A percentile compares a stretch with the other conserved stretches of the same genome.
These are phyloP conservation scores for Leccinum subgranulosum DNA, from an alignment of 768 basidiomycete species.

Conservation along the genomic window DNA sequence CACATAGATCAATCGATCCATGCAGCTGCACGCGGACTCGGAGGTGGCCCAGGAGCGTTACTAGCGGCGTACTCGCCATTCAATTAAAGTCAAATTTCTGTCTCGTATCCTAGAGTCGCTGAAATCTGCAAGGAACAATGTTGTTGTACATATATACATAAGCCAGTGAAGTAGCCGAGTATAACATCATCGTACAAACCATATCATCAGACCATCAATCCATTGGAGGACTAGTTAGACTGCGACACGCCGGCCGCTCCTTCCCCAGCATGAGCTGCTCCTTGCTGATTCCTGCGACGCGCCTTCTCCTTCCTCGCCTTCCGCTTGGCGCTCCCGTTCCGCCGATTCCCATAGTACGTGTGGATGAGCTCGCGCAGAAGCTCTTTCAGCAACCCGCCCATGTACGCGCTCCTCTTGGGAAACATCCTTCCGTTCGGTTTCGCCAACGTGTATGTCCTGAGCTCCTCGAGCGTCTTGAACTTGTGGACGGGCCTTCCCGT, in stretches of 20 bases:
- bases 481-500: constrained; percentile 11
- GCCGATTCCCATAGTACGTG: constrained; percentile 15
- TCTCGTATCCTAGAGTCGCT: no score
- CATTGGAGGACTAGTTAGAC: not conserved
- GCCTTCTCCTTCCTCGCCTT: constrained; percentile 9
- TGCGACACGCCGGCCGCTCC: not conserved
- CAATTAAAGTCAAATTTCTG: no score
- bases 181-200: no score
- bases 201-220: not conserved
- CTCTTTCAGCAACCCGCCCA: constrained; percentile 30
- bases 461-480: constrained; percentile 21
- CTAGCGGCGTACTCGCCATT: no score
- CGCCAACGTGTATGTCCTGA: constrained; percentile 21
- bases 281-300: not conserved
- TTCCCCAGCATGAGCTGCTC: not conserved
- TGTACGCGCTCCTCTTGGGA: constrained; percentile 25
- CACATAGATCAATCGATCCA: no score
- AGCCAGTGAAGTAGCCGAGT: not conserved
- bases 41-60: no score
- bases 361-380: constrained; percentile 25
- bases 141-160: not conserved
- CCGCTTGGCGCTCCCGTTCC: constrained; percentile 19
- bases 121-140: no score
- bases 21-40: no score
- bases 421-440: constrained; percentile 19